These are phyloP conservation scores for Falciphora oryzae DNA, from an alignment of 2,329 filamentous ascomycete species.

Conservation along the genomic window DNA sequence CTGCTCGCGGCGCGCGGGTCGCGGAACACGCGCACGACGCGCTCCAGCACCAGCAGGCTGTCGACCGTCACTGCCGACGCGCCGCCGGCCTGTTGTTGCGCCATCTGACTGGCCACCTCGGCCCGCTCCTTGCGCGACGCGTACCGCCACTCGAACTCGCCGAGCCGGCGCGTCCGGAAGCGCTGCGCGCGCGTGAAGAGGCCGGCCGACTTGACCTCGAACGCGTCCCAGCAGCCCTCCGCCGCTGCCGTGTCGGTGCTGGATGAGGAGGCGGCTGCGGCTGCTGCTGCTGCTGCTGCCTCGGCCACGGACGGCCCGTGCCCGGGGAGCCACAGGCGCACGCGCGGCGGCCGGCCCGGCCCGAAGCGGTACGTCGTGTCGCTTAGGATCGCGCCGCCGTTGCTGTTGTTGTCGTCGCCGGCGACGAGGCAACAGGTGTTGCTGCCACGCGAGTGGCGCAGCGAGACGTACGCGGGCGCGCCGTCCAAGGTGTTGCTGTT, in stretches of 20 bases:
- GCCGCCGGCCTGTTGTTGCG: too few relatives aligned
- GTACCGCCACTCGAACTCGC: slow-evolving; percentile 53
- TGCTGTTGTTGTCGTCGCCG: slow-evolving; percentile 24
- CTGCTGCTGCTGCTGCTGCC: not conserved
- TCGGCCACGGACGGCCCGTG: not conserved
- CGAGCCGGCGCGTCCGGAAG: slow-evolving; percentile 39
- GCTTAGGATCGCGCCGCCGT: slow-evolving; percentile 26
- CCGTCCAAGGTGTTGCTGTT: not conserved
- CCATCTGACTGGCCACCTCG: slow-evolving; percentile 27
- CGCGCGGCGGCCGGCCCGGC: slow-evolving; percentile 42
- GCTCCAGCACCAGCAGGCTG: slow-evolving; percentile 47
- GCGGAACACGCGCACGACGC: slow-evolving; percentile 24
- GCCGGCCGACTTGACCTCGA: slow-evolving; percentile 28
- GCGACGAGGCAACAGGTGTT: slow-evolving; percentile 43
- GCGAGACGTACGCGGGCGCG: slow-evolving; percentile 40
- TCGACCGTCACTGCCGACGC: slow-evolving; percentile 17
- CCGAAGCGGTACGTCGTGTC: slow-evolving; percentile 53
- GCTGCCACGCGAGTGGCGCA: slow-evolving; percentile 40
- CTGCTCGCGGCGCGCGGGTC: not conserved
- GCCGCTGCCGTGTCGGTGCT: slow-evolving; percentile 18
- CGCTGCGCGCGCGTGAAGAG: slow-evolving; percentile 39
- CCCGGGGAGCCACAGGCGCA: slow-evolving; percentile 27
- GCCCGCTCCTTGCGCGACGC: slow-evolving; percentile 37
- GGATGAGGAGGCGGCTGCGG: too few relatives aligned
- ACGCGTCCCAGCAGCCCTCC: slow-evolving; percentile 22